phyloP scores from a whole-genome alignment of 2,329 filamentous ascomycete species.

The Phialemoniopsis sp. region DNA sequence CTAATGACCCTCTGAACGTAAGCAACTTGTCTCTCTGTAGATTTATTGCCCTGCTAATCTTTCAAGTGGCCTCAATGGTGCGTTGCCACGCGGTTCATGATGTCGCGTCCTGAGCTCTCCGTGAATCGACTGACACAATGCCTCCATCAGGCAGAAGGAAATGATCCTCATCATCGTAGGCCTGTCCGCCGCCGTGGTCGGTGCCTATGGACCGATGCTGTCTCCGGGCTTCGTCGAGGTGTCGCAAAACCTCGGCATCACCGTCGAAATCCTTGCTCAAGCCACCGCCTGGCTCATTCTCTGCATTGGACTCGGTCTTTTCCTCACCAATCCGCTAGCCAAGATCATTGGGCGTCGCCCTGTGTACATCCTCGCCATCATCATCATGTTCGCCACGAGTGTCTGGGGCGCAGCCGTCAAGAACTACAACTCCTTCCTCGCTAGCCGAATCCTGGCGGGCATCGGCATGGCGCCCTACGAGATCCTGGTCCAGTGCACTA shows the following conservation, averaged over 20 bases:
- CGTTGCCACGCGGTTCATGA: too few relatives aligned
- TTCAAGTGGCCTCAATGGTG: conserved; percentile 9
- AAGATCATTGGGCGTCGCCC: conserved; percentile 45
- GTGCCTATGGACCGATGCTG: conserved; percentile 47
- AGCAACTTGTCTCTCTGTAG: too few relatives aligned
- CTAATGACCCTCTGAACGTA: conserved; percentile 44
- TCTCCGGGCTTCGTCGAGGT: conserved; percentile 43
- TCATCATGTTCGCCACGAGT: conserved; percentile 40
- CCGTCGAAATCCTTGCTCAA: conserved; percentile 36
- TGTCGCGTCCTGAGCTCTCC: too few relatives aligned
- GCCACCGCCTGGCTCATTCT: conserved; percentile 44
- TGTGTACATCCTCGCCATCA: conserved; percentile 40
- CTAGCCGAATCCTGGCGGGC: conserved; percentile 38
- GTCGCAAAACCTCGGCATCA: conserved; percentile 34
- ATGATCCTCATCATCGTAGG: conserved; percentile 37
- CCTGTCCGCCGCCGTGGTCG: conserved; percentile 40
- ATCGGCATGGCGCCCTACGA: conserved; percentile 48
- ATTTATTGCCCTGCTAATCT: too few relatives aligned
- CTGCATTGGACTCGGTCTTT: conserved; percentile 39
- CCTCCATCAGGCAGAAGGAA: conserved; percentile 37
- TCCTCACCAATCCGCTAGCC: conserved; percentile 46
- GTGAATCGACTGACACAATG: too few relatives aligned
- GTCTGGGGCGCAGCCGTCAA: conserved; percentile 41
- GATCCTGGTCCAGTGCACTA: conserved; percentile 46
- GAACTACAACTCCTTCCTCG: conserved; percentile 39